These are phyloP conservation scores for Magnaporthiopsis poae DNA, from an alignment of 2,329 filamentous ascomycete species.

Conservation along the genomic window DNA sequence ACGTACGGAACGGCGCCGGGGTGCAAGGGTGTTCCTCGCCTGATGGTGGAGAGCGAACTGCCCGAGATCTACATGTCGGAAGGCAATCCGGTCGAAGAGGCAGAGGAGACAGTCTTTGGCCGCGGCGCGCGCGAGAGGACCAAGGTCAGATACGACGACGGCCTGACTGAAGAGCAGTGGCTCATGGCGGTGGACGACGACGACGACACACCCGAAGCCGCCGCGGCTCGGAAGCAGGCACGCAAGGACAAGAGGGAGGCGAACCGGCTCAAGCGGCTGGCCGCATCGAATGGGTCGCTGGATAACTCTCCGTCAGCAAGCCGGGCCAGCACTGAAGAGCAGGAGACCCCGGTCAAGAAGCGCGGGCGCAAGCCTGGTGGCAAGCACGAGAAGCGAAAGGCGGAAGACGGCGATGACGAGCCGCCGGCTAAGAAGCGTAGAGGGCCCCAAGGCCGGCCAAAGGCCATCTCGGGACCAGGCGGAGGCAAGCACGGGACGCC, in stretches of 20 bases:
- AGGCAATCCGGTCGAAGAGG: constrained; percentile 72
- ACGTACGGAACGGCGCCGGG: constrained; percentile 60
- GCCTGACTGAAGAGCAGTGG: constrained; percentile 97
- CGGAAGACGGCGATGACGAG: constrained; percentile 65
- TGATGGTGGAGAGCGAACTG: constrained; percentile 78
- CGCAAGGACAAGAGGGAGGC: constrained; percentile 68
- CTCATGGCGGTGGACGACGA: constrained; percentile 95
- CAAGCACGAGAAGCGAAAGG: constrained; percentile 80
- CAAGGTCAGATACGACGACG: constrained; percentile 90
- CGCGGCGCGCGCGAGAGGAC: constrained; percentile 92
- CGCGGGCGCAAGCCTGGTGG: constrained; percentile 70
- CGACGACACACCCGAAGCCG: constrained; percentile 86
- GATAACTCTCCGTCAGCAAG: constrained; percentile 73
- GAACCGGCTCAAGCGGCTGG: constrained; percentile 59
- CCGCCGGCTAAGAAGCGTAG: constrained; percentile 70
- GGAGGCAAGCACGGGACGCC: constrained; percentile 18
- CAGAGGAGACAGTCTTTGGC: constrained; percentile 64
- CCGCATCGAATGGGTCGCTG: constrained; percentile 22
- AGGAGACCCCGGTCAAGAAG: constrained; percentile 60
- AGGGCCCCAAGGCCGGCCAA: constrained; percentile 59
- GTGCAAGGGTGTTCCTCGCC: constrained; percentile 59
- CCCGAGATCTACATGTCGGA: constrained; percentile 91
- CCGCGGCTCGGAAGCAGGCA: constrained; percentile 79
- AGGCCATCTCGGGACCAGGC: constrained; percentile 36
- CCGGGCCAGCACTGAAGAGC: constrained; percentile 72